phyloP scores from a whole-genome alignment of 2,329 filamentous ascomycete genomes.

The Trichoderma cornu-damae region DNA sequence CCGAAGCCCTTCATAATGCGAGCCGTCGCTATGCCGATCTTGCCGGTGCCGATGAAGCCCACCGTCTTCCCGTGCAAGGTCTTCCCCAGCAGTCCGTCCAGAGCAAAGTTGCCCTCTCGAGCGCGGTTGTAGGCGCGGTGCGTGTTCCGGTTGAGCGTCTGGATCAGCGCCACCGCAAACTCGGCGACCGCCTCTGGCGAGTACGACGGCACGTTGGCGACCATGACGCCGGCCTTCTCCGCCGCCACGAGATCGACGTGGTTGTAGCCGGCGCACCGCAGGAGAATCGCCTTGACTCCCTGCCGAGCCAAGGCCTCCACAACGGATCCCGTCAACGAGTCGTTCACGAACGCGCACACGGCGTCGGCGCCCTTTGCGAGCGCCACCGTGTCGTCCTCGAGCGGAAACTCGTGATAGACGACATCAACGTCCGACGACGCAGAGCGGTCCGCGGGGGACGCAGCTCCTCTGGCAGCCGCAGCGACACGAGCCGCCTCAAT shows the following conservation, averaged over 20 bases:
- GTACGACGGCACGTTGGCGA: constrained; percentile 63
- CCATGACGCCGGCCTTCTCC: constrained; percentile 50
- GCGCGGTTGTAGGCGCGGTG: constrained; percentile 65
- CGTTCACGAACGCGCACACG: constrained; percentile 66
- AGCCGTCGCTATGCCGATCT: constrained; percentile 58
- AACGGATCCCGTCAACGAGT: constrained; percentile 48
- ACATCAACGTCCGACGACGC: constrained; percentile 37
- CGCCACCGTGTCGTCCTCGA: constrained; percentile 51
- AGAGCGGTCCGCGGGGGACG: constrained; percentile 25
- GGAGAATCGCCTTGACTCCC: constrained; percentile 54
- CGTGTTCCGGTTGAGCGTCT: constrained; percentile 62
- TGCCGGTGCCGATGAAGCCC: constrained; percentile 60
- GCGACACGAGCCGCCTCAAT: constrained; percentile 40
- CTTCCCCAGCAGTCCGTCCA: constrained; percentile 57
- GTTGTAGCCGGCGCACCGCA: constrained; percentile 66
- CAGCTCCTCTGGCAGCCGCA: constrained; percentile 20
- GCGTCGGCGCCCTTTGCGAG: constrained; percentile 50
- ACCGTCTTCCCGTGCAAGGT: constrained; percentile 62
- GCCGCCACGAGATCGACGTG: constrained; percentile 58
- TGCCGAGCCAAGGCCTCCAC: constrained; percentile 44
- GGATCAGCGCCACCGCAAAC: constrained; percentile 62
- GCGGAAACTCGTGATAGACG: constrained; percentile 53
- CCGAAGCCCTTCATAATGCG: constrained; percentile 61
- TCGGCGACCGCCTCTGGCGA: constrained; percentile 66
- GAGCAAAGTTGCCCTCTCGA: constrained; percentile 62